Evolutionary conservation across 2,329 filamentous ascomycete genomes (phyloP), one percentile per base, ranked within the genome.

Genomic region (Aspergillus sp.): DNA sequence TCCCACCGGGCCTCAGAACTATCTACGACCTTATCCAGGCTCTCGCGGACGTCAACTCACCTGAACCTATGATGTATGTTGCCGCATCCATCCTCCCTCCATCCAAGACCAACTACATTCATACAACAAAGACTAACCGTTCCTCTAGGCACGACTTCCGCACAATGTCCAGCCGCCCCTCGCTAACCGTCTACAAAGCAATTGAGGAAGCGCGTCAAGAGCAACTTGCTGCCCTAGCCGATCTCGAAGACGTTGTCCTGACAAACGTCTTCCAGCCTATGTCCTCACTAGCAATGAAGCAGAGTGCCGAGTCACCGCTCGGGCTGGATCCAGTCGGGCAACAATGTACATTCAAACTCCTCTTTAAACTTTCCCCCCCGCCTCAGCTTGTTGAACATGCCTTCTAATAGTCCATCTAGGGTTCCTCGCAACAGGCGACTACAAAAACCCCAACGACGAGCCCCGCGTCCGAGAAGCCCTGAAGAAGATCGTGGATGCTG

Each of bases 401-500:
- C 12, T 11, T 21, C 11, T 15, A 35, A 17, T 27, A 15, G 14
- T 27, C 31, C 41, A 14, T 31, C 33, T 21, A 65, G 63, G 58
- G 62, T 53, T 61, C 21, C 15, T 63, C 35, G 35, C 57, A 11
- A 49, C 64, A 55, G 54, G 49, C 43, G 58, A 66, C 12, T 63
- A 55, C 52, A 47, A 41, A 4, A 33, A 58, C 14, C 21, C 50
- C 4, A 35, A 45, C 3, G 50, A 63, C 12, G 62, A 62, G 15
- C 47, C 44, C 1, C 47, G 39, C 12, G 46, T 64, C 9, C 60
- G 52, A 1, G 55, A 52, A 6, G 60, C 58, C 8, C 27, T 48
- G 6, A 53, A 58, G 14, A 59, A 56, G 15, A 64, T 61, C 23
- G 51, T 62, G 3, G 57, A 62, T 49, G 52, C 35, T 3, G 60